Percentiles rank a stretch among this genome's conserved stretches.
Conservation (phyloP, 2,329 filamentous ascomycete genomes). For the Penicillium sp. region DNA sequence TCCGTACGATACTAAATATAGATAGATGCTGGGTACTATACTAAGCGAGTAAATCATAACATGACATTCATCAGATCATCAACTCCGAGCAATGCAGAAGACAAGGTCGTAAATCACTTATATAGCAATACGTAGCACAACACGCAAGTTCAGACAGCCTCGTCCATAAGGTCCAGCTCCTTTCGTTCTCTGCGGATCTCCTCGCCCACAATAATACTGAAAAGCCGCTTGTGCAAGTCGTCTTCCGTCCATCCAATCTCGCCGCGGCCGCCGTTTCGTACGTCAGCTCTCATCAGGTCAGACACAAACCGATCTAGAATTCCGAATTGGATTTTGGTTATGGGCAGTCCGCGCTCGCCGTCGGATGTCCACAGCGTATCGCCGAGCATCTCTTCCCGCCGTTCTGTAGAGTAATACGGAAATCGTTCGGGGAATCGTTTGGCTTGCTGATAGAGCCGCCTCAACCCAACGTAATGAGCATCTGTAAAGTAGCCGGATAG, state of each 20-base stretch:
- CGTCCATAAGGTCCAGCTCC: constrained; percentile 16
- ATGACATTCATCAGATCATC: neutral
- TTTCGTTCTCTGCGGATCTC: constrained; percentile 40
- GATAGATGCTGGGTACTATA: too few relatives aligned
- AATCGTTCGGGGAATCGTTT: constrained; percentile 36
- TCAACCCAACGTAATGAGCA: constrained; percentile 37
- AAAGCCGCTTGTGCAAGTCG: constrained; percentile 41
- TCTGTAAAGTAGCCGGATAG: constrained; percentile 40
- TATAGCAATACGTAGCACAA: neutral
- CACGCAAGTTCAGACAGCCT: neutral
- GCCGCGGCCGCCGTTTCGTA: constrained; percentile 33
- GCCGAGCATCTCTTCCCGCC: constrained; percentile 37
- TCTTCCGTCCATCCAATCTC: constrained; percentile 42
- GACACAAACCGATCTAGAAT: constrained; percentile 39
- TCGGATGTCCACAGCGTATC: constrained; percentile 43
- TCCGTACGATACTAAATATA: too few relatives aligned
- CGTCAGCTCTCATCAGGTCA: constrained; percentile 32
- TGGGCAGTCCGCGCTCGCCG: constrained; percentile 35
- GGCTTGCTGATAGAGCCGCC: constrained; percentile 36
- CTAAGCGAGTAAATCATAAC: too few relatives aligned
- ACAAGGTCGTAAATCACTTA: neutral
- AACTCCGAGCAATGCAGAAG: neutral
- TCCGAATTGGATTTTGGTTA: constrained; percentile 41
- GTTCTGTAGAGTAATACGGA: constrained; percentile 31
- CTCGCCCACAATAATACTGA: constrained; percentile 46